These are phyloP conservation scores for Logfia minima DNA, from an alignment of 129 eudicot genomes.

Conservation along the genomic window DNA sequence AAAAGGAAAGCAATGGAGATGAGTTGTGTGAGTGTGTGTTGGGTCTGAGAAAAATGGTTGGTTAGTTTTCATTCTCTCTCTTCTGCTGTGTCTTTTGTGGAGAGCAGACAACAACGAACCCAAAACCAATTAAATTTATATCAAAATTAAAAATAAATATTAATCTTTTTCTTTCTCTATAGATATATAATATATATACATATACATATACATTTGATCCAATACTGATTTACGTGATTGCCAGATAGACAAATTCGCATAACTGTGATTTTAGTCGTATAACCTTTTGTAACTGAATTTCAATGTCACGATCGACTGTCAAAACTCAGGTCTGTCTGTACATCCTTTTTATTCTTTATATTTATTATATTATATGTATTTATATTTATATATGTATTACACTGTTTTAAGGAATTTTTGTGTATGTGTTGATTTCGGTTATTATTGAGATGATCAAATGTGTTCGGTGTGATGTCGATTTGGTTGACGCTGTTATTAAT, in stretches of 20 bases:
- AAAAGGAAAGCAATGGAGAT: background rate
- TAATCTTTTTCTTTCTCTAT: constrained; percentile 20
- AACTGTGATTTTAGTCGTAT: constrained; percentile 9
- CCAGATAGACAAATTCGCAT: constrained; percentile 22
- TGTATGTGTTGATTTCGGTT: background rate
- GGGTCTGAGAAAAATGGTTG: constrained; percentile 38
- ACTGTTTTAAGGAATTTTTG: background rate
- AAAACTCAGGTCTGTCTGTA: constrained; percentile 30
- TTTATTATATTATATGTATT: background rate
- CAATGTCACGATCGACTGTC: constrained; percentile 46
- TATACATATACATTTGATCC: constrained; percentile 20
- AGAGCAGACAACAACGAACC: constrained; percentile 49
- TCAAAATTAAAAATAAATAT: background rate
- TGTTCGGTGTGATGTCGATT: background rate
- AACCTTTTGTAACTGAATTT: constrained; percentile 40
- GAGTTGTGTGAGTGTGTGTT: constrained; percentile 29
- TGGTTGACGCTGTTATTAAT: background rate
- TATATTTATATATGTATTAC: background rate
- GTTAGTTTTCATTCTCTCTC: constrained; percentile 53
- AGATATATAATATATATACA: background rate
- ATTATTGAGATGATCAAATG: background rate
- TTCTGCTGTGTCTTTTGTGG: constrained; percentile 50
- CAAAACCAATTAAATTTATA: background rate
- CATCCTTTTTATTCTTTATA: background rate
- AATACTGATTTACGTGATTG: constrained; percentile 19